Evolutionary conservation across 495 filamentous ascomycete genomes (phyloP).

Genomic region (Penicillium lividum): DNA sequence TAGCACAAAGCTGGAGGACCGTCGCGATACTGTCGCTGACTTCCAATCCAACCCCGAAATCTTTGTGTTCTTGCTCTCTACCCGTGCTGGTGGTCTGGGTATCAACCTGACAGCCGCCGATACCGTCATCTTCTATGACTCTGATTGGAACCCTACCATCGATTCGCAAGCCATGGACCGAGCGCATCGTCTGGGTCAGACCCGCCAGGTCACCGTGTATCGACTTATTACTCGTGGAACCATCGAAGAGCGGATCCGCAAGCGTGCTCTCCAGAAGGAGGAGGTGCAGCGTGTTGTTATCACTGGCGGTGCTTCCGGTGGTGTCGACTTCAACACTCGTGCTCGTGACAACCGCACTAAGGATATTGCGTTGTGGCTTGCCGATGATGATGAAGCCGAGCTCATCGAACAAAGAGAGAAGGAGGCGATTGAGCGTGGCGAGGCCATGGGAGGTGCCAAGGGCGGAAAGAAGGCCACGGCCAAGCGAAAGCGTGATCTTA

Average conservation of each 20-base stretch:
- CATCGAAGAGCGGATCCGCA: constrained; percentile 97
- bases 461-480: constrained; percentile 57
- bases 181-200: constrained; percentile 96
- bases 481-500: constrained; percentile 74
- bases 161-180: constrained; percentile 99
- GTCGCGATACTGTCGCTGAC: constrained; percentile 93
- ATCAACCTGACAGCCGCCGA: constrained; percentile 93
- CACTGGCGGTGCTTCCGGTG: constrained; percentile 76
- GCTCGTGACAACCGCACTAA: constrained; percentile 88
- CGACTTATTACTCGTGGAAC: constrained; percentile 95
- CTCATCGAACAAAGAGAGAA: constrained; percentile 86
- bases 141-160: constrained; percentile 99
- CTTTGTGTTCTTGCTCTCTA: constrained; percentile 94
- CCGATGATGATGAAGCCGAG: constrained; percentile 91
- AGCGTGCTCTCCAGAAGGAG: constrained; percentile 96
- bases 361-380: constrained; percentile 96
- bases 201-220: constrained; percentile 93
- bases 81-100: constrained; percentile 93
- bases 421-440: constrained; percentile 65
- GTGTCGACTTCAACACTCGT: constrained; percentile 92
- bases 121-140: constrained; percentile 99
- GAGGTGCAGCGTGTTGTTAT: constrained; percentile 99
- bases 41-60: constrained; percentile 92
- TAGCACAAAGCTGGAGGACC: constrained; percentile 96
- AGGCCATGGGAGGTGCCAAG: constrained; percentile 50